Base-by-base conservation (phyloP, 805 yeast species). In the Kazachstania bromeliacearum region DNA sequence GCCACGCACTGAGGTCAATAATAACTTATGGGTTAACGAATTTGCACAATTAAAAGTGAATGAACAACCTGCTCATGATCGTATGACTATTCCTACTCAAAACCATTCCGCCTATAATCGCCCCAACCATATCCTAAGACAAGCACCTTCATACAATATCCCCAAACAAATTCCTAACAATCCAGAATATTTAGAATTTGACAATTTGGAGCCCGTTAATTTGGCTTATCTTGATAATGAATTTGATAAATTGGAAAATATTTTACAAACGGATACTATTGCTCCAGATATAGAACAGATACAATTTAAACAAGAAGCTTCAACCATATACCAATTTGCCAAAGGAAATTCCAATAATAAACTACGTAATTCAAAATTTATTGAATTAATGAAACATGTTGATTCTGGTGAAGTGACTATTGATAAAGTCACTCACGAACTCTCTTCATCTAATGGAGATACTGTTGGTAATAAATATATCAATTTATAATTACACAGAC, bases 381-480 rank as follows among this genome's bases (percentile, higher is more conserved):
- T 55, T 44, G 44, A 47, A 4, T 35, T 54, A 19, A 51, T 55
- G 53, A 46, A 45, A 44, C 7, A 46, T 46, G 35, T 38, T 9
- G 33, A 28, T 19, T 48, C 45, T 22, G 60, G 57, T 8, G 45
- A 41, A 10, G 52, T 55, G 16, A 46, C 51, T 25, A 28, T 55
- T 26, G 40, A 47, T 18, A 44, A 28, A 4, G n/a, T 41, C 4
- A 37, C 39, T 9, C 36, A 44, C 7, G 56, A 49, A 35, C 42
- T 56, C 7, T 41, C 53, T 10, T 43, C 43, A 6, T 17, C 34
- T 7, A 45, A 44, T 23, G 53, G 51, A 3, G 47, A 50, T 26
- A 34, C 40, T 5, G 41, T 55, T 0, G 61, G 60, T 4, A 46
- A 51, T 36, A 49, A 45, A 33, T 55, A 44, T 33, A 34, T 22